Base-by-base conservation (phyloP, 225 moss, liverwort and hornwort genomes). In the Lunularia cruciata region DNA sequence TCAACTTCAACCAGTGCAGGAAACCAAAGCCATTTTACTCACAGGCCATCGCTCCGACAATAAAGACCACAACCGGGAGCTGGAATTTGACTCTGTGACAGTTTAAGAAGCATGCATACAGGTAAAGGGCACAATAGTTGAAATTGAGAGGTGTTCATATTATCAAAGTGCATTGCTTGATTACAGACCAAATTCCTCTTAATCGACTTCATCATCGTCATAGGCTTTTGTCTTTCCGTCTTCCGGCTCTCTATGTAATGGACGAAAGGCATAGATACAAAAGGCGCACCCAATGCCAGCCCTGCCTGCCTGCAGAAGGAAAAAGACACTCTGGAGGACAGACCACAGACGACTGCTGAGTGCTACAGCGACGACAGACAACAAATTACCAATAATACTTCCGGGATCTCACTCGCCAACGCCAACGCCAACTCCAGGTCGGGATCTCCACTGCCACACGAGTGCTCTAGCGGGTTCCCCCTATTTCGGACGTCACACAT, bases 291-390 rank as follows among this genome's bases (percentile, higher is more conserved):
- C 10, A 63, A 42, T 27, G 20, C 27, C 43, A 45, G 63, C 38
- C 49, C 49, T 19, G 18, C 34, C 49, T 19, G 18, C 34, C 34
- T 40, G 63, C 16, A 22, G 32, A 48, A n/a, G 65, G 28, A 47
- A 31, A 46, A 65, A 62, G 34, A 20, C 65, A 48, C 6, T 66
- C 30, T 33, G 65, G 33, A 48, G 0, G 30, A 49, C 18, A 48
- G 48, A 32, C 47, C 8, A 49, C 18, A 48, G 48, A 32, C 47
- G 10, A 49, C 33, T 38, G 15, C 33, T 66, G 19, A 32, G 45
- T 48, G 48, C 47, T 49, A 47, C 65, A 66, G 65, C 65, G 32
- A 48, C 65, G 47, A 34, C 65, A 49, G 47, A 66, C 65, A 65
- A 33, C 47, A 47, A 35, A 49, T 48, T 38, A 38, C 32, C 37